Conservation (phyloP, 1,139 yeast species). For the Candida sp. region DNA sequence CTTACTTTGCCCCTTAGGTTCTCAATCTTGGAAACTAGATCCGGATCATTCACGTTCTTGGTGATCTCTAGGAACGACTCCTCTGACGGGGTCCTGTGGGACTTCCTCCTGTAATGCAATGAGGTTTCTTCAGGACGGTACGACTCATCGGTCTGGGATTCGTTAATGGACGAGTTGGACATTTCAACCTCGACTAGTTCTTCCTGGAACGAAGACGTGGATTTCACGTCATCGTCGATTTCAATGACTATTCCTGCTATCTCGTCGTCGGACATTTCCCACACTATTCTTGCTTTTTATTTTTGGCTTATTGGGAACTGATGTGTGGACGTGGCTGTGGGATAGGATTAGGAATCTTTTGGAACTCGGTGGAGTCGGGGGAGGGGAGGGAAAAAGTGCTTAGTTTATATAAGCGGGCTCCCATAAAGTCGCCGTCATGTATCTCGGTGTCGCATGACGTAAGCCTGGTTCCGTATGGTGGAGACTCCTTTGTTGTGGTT, state of each 20-base stretch:
- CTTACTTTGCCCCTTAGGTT: slow-evolving; percentile 6
- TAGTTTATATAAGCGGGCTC: neutral
- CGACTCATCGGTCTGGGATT: neutral
- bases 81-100: neutral
- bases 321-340: neutral
- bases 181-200: neutral
- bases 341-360: neutral
- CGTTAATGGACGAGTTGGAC: neutral
- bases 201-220: neutral
- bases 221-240: neutral
- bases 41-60: neutral
- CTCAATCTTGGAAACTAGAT: slow-evolving; percentile 1
- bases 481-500: neutral
- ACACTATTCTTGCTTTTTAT: neutral
- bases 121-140: no score
- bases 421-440: neutral
- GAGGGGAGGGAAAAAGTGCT: neutral
- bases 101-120: neutral
- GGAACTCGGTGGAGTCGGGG: neutral
- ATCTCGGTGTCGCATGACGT: neutral
- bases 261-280: neutral
- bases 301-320: neutral
- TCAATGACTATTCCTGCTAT: neutral
- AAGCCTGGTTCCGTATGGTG: neutral
- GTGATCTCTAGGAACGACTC: neutral